phyloP scores from a whole-genome alignment of 108 stramenopile species.

The Seminavis robusta region DNA sequence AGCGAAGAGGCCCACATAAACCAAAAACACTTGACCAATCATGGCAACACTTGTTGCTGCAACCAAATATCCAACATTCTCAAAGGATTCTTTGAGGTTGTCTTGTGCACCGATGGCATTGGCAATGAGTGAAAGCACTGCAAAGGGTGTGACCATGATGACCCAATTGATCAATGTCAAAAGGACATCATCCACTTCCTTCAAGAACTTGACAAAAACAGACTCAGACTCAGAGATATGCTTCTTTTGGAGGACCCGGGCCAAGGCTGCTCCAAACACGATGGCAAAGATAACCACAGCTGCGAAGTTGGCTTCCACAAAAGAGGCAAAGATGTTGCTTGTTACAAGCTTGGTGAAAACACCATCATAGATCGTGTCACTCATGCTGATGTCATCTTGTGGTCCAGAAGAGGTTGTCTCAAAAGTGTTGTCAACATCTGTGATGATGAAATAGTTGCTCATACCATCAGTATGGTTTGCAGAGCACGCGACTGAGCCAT shows the following conservation, averaged over 20 bases:
- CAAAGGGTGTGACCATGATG: constrained; percentile 23
- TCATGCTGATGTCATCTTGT: constrained; percentile 7
- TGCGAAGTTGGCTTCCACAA: constrained; percentile 16
- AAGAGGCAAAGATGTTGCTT: constrained; percentile 12
- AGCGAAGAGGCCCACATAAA: constrained; percentile 17
- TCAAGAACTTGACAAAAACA: constrained; percentile 7
- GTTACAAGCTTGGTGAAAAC: constrained; percentile 15
- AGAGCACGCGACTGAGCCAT: neutral
- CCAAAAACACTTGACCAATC: constrained; percentile 14
- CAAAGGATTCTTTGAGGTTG: constrained; percentile 10
- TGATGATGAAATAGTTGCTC: constrained; percentile 4
- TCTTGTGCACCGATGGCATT: constrained; percentile 26
- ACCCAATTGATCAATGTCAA: constrained; percentile 29
- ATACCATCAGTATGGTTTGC: neutral
- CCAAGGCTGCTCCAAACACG: constrained; percentile 17
- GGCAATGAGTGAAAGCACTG: constrained; percentile 30
- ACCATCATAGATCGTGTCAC: constrained; percentile 22
- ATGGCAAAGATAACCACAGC: constrained; percentile 13
- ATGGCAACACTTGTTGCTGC: constrained; percentile 10
- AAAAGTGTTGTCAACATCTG: constrained; percentile 2
- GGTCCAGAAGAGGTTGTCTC: neutral
- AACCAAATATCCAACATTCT: constrained; percentile 23
- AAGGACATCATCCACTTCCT: constrained; percentile 29
- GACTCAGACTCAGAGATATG: neutral
- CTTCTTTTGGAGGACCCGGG: neutral